These are phyloP conservation scores for Trametes meyenii DNA, from an alignment of 768 basidiomycete genomes.

Conservation along the genomic window DNA sequence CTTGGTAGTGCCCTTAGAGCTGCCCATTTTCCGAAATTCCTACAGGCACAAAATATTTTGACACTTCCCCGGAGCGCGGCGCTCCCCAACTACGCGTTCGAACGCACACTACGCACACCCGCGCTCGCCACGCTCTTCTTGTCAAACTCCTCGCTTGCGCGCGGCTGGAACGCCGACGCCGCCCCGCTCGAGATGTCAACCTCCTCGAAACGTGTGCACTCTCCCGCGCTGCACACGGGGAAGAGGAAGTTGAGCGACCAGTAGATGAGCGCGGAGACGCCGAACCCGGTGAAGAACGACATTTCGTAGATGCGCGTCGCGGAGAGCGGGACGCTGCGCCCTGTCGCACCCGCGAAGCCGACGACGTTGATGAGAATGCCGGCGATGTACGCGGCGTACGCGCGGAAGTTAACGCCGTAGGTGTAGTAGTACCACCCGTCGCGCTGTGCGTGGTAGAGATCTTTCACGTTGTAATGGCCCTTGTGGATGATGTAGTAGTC, in stretches of 20 bases:
- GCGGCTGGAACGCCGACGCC: neutral
- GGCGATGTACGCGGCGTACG: slow-evolving; percentile 66
- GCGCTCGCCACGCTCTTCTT: slow-evolving; percentile 17
- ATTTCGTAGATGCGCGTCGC: slow-evolving; percentile 77
- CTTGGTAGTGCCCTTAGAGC: no score
- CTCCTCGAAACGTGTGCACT: slow-evolving; percentile 50
- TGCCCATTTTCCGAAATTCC: no score
- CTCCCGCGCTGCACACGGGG: slow-evolving; percentile 55
- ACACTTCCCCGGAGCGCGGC: no score
- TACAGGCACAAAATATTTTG: no score
- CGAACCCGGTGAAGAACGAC: slow-evolving; percentile 86
- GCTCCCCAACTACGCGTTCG: neutral
- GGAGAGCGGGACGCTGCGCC: slow-evolving; percentile 60
- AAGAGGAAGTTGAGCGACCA: slow-evolving; percentile 57
- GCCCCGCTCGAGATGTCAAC: slow-evolving; percentile 48
- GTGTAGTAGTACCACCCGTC: slow-evolving; percentile 79
- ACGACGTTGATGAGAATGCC: slow-evolving; percentile 84
- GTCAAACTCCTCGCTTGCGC: slow-evolving; percentile 9
- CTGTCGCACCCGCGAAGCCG: slow-evolving; percentile 78
- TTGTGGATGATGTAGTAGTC: slow-evolving; percentile 78
- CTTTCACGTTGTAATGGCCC: slow-evolving; percentile 70
- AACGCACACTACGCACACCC: slow-evolving; percentile 9
- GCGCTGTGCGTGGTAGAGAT: slow-evolving; percentile 61
- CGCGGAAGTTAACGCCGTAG: slow-evolving; percentile 70
- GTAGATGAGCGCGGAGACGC: slow-evolving; percentile 68